Base-by-base conservation (phyloP, 768 basidiomycete species). In the Pisolithus sp. region DNA sequence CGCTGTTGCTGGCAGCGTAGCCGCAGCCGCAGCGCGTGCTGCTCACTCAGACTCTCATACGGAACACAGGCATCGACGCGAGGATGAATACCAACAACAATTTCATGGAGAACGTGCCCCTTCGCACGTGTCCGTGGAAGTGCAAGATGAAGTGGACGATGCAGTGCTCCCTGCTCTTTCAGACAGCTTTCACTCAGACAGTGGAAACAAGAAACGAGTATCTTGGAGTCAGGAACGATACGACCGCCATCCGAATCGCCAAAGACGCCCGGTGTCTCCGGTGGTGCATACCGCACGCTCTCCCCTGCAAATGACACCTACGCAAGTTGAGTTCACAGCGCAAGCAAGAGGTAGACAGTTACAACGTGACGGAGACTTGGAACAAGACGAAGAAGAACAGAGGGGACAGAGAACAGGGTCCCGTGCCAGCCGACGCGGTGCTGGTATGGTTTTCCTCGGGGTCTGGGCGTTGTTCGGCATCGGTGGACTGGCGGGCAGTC, bases 391-490 rank as follows among this genome's bases (percentile, higher is more conserved):
- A 13, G 57, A 30, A 57, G 70, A 46, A 48, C 63, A 59, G 12
- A 34, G 51, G 2, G 59, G 49, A 47, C 57, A 56, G 28, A 61
- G 67, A 52, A 71, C 74, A 34, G 68, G 71, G 53, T 85, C 85
- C n/a, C 75, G 83, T 54, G 81, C 82, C 7, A 85, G 82, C 59
- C 77, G 82, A 54, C 78, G 81, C 54, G 80, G 85, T 28, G 85
- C 86, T 5, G 82, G 82, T 2, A 84, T 95, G 73, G 80, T 94
- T 18, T 89, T 96, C 58, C 73, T 96, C 55, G 80, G 88, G 36
- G 73, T 80, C 10, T 91, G 89, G 72, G 74, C 83, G 10, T 69
- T 96, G 53, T 85, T 90, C 57, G 77, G 89, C 0, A 60, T 89
- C 12, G 83, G 85, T 3, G 72, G 77, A 28, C 64, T 83, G 46